phyloP scores from a whole-genome alignment of 129 eudicot genomes.

The Glebionis coronaria region DNA sequence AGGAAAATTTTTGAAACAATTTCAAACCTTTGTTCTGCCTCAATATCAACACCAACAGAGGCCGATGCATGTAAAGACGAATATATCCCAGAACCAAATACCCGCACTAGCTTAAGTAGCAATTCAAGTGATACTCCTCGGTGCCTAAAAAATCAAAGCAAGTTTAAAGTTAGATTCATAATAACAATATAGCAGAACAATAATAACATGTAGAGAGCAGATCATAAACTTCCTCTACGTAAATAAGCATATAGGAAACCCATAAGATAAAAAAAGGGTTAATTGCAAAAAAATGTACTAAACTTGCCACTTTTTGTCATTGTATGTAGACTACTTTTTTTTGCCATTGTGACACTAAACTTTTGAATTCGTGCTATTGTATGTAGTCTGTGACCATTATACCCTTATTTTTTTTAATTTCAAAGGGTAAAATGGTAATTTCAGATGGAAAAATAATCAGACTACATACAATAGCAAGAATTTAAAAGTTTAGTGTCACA shows the following conservation, averaged over 20 bases:
- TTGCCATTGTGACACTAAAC: no score
- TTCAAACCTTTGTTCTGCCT: slow-evolving; percentile 89
- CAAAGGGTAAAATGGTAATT: no score
- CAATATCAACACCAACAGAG: slow-evolving; percentile 93
- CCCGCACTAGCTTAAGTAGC: slow-evolving; percentile 78
- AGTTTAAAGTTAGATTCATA: slow-evolving; percentile 5
- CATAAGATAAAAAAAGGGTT: no score
- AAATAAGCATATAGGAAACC: background rate
- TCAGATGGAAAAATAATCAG: no score
- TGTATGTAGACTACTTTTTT: no score
- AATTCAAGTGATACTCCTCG: slow-evolving; percentile 68
- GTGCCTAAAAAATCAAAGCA: slow-evolving; percentile 47
- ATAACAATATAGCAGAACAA: background rate
- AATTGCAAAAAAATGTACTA: no score
- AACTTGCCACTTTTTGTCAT: no score
- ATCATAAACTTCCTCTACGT: background rate
- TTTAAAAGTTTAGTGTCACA: no score
- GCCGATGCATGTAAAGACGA: slow-evolving; percentile 76
- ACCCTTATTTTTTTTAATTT: no score
- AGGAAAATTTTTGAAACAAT: background rate
- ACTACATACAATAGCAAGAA: no score
- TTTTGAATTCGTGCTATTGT: no score
- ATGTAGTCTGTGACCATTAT: no score
- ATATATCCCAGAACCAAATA: slow-evolving; percentile 85
- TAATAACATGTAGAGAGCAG: background rate